Percentiles rank a stretch among this genome's conserved stretches.
Evolutionary conservation across 1,139 yeast genomes (phyloP).

Genomic region (Saccharomyces hybrid): DNA sequence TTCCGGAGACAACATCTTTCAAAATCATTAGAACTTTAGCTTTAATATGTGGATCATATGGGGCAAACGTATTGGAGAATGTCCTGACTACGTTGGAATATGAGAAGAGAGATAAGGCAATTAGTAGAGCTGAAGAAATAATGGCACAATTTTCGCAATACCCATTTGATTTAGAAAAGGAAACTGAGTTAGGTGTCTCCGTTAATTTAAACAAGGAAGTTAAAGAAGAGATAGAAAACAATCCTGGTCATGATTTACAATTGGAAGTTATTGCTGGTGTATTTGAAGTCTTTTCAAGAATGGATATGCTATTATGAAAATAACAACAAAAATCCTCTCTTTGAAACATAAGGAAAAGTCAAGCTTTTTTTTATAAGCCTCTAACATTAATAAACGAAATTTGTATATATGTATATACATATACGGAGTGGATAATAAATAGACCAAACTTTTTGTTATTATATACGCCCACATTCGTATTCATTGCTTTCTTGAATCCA

Average conservation of each 20-base stretch:
- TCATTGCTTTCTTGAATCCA: not conserved
- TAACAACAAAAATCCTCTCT: not conserved
- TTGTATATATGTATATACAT: not conserved
- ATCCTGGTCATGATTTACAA: constrained; percentile 57
- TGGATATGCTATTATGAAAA: constrained; percentile 37
- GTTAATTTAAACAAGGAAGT: constrained; percentile 67
- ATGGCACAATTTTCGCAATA: constrained; percentile 73
- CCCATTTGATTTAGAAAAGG: constrained; percentile 60
- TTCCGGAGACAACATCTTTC: constrained; percentile 64
- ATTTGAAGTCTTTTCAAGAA: constrained; percentile 40
- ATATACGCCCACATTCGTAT: not conserved
- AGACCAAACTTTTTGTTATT: constrained; percentile 1
- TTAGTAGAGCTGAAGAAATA: constrained; percentile 86
- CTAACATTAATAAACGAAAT: not conserved
- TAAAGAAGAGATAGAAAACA: constrained; percentile 51
- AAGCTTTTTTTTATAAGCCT: not conserved
- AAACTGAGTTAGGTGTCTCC: constrained; percentile 65
- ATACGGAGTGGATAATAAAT: not conserved
- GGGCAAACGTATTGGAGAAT: constrained; percentile 93
- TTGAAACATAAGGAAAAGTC: not conserved
- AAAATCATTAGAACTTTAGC: constrained; percentile 71
- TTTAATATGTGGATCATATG: constrained; percentile 82
- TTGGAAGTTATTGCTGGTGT: constrained; percentile 92
- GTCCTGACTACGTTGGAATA: constrained; percentile 71
- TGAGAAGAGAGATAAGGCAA: constrained; percentile 89